A percentile compares a stretch with the other conserved stretches of the same genome.
phyloP scores from a whole-genome alignment of 2,329 filamentous ascomycete species.

The Shiraia bambusicola region DNA sequence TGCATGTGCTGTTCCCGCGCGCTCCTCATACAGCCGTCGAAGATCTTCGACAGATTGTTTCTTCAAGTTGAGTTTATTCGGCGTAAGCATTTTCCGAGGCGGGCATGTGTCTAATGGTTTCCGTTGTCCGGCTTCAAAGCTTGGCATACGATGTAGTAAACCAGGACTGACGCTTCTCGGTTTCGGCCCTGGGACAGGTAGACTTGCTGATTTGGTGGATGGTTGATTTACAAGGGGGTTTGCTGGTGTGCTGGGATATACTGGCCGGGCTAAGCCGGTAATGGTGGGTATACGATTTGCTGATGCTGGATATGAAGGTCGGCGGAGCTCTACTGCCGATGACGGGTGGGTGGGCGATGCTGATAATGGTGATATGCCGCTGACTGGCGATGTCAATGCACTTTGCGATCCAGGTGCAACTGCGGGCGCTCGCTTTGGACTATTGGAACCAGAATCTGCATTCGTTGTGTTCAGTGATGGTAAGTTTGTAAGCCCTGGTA shows the following conservation, averaged over 20 bases:
- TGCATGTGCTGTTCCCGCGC: constrained; percentile 44
- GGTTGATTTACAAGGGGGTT: constrained; percentile 30
- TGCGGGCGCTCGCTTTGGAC: constrained; percentile 5
- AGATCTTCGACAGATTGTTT: constrained; percentile 52
- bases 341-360: constrained; percentile 13
- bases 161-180: constrained; percentile 44
- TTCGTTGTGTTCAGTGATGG: constrained; percentile 6
- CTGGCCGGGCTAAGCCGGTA: constrained; percentile 41
- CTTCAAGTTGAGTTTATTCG: constrained; percentile 44
- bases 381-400: constrained; percentile 20
- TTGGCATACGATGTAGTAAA: constrained; percentile 50
- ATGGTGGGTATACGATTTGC: constrained; percentile 36
- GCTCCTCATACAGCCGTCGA: constrained; percentile 51
- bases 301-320: constrained; percentile 36
- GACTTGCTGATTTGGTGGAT: constrained; percentile 31
- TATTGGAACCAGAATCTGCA: not conserved
- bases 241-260: constrained; percentile 27
- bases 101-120: constrained; percentile 16
- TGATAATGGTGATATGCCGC: constrained; percentile 15
- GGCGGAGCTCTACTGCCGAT: constrained; percentile 24
- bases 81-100: constrained; percentile 26
- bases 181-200: constrained; percentile 33
- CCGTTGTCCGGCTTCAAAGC: constrained; percentile 39
- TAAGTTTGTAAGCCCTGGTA: constrained; percentile 19
- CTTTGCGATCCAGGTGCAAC: constrained; percentile 6